Evolutionary conservation across 768 basidiomycete genomes (phyloP).

Genomic region (Obba rivulosa): DNA sequence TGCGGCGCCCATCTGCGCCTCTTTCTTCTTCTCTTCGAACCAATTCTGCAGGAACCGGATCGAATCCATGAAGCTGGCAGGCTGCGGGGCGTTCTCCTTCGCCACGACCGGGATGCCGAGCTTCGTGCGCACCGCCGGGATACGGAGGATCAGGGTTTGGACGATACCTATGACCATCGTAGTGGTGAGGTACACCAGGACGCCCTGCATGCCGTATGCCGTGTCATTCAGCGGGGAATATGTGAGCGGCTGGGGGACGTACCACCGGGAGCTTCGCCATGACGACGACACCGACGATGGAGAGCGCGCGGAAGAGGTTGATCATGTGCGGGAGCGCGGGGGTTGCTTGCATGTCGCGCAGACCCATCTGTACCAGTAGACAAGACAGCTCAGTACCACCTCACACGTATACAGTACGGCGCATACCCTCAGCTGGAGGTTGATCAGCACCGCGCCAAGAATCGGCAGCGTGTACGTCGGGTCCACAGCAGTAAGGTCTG

Average conservation of each 20-base stretch:
- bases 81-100: constrained; percentile 6
- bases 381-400: not conserved
- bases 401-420: not conserved
- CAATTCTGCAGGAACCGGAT: constrained; percentile 14
- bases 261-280: constrained; percentile 63
- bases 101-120: constrained; percentile 29
- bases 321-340: constrained; percentile 56
- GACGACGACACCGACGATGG: constrained; percentile 43
- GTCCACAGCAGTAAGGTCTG: constrained; percentile 74
- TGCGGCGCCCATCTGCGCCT: not conserved
- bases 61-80: constrained; percentile 25
- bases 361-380: constrained; percentile 38
- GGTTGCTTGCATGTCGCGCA: constrained; percentile 45
- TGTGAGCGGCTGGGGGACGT: constrained; percentile 23
- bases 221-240: not conserved
- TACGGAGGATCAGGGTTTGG: constrained; percentile 44
- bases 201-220: constrained; percentile 43
- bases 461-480: constrained; percentile 73
- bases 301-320: constrained; percentile 60
- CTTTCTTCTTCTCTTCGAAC: constrained; percentile 11
- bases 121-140: constrained; percentile 33
- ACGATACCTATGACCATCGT: constrained; percentile 40
- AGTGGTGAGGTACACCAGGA: constrained; percentile 53
- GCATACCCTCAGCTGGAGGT: constrained; percentile 65
- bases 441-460: constrained; percentile 51